Evolutionary conservation across 1,284 basidiomycete genomes (phyloP).

Genomic region (Cutaneotrichosporon cyanovorans): DNA sequence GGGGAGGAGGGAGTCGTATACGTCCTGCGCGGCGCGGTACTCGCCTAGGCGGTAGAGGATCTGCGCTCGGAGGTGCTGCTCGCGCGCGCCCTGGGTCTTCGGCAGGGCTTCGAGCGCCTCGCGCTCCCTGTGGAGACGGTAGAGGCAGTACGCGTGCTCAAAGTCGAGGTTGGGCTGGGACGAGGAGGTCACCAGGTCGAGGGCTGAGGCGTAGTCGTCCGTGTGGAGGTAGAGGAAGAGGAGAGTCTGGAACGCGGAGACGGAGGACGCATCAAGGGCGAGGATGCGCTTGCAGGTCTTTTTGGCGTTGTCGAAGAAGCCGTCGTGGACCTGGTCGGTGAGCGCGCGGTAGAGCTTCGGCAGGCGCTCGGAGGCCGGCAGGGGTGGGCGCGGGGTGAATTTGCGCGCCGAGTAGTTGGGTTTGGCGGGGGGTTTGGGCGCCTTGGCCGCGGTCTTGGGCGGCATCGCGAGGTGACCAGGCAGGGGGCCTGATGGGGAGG

Average conservation of each 20-base stretch:
- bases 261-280: slow-evolving; percentile 58
- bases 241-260: slow-evolving; percentile 67
- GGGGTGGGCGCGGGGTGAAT: slow-evolving; percentile 50
- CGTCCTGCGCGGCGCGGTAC: slow-evolving; percentile 61
- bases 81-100: slow-evolving; percentile 54
- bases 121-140: slow-evolving; percentile 64
- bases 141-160: slow-evolving; percentile 71
- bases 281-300: slow-evolving; percentile 84
- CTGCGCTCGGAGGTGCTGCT: slow-evolving; percentile 73
- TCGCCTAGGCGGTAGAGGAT: slow-evolving; percentile 72
- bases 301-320: slow-evolving; percentile 68
- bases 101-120: slow-evolving; percentile 57
- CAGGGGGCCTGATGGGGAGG: no score
- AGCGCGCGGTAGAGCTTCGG: slow-evolving; percentile 68
- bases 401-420: slow-evolving; percentile 8
- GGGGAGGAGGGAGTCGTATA: slow-evolving; percentile 65
- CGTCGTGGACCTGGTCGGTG: slow-evolving; percentile 73
- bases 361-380: slow-evolving; percentile 55
- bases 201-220: slow-evolving; percentile 53
- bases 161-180: slow-evolving; percentile 48
- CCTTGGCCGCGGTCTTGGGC: background rate
- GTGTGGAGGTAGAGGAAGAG: slow-evolving; percentile 74
- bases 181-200: slow-evolving; percentile 42
- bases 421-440: background rate
- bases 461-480: slow-evolving; percentile 6